Percentiles rank a stretch among this genome's conserved stretches.
Conservation (phyloP, 1,284 basidiomycete species). For the Tilletia indica region DNA sequence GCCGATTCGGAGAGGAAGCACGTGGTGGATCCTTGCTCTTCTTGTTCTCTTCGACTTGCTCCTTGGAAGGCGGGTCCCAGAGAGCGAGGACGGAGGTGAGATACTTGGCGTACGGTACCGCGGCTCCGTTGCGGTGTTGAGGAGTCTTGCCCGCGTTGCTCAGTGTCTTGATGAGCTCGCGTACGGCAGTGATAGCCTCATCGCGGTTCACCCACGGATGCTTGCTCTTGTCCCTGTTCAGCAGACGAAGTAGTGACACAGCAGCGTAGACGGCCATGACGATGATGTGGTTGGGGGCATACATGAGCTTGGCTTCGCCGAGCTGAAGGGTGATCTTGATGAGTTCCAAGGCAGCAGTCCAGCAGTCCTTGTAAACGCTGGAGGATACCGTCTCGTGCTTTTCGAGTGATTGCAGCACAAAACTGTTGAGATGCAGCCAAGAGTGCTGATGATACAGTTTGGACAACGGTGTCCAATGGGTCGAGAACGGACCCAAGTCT, state of each 20-base stretch:
- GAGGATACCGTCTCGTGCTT: conserved; percentile 37
- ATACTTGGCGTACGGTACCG: conserved; percentile 40
- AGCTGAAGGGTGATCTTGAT: conserved; percentile 43
- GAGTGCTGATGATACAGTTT: conserved; percentile 44
- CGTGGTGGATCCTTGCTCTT: conserved; percentile 11
- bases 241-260: conserved; percentile 41
- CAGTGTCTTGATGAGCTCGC: conserved; percentile 32
- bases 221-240: conserved; percentile 35
- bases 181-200: conserved; percentile 33
- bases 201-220: conserved; percentile 37
- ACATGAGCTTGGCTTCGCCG: conserved; percentile 33
- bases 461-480: conserved; percentile 40
- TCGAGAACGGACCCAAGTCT: conserved; percentile 29
- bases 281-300: conserved; percentile 41
- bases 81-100: conserved; percentile 37
- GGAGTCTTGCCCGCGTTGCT: conserved; percentile 43
- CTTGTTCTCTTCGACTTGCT: conserved; percentile 12
- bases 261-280: conserved; percentile 47
- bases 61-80: conserved; percentile 1
- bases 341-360: conserved; percentile 37
- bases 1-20: background rate
- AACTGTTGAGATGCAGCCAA: conserved; percentile 40
- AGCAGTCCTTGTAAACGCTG: conserved; percentile 30
- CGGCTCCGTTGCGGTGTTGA: conserved; percentile 42
- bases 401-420: conserved; percentile 40